These are phyloP conservation scores for Hemileia vastatrix DNA, from an alignment of 1,284 basidiomycete genomes.

Conservation along the genomic window DNA sequence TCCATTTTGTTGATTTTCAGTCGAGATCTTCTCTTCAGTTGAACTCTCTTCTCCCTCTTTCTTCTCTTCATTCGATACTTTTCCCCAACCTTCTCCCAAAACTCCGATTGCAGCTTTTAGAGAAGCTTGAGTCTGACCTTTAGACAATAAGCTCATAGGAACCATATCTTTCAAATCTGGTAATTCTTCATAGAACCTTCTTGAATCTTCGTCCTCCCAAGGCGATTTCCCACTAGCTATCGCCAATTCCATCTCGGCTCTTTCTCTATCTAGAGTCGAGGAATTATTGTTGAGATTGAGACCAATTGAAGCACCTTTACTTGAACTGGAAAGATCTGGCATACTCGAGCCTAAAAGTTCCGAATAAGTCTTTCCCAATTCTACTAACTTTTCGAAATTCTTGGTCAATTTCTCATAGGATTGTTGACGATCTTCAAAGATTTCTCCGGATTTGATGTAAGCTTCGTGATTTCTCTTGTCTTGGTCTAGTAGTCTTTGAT, in stretches of 20 bases:
- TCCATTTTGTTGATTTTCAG: background rate
- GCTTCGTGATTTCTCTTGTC: constrained; percentile 95
- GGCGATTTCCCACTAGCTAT: constrained; percentile 66
- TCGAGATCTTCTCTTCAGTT: constrained; percentile 40
- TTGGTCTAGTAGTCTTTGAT: constrained; percentile 89
- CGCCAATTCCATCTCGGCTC: constrained; percentile 34
- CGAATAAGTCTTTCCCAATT: constrained; percentile 23
- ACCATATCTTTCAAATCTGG: constrained; percentile 84
- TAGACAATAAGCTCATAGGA: constrained; percentile 73
- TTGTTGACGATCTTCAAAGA: constrained; percentile 97
- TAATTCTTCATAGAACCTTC: constrained; percentile 85
- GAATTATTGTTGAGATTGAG: constrained; percentile 48
- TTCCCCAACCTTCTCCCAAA: constrained; percentile 16
- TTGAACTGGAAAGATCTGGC: background rate
- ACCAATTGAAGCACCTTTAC: constrained; percentile 48
- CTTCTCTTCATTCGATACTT: constrained; percentile 26
- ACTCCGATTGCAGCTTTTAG: constrained; percentile 20
- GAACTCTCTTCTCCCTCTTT: constrained; percentile 44
- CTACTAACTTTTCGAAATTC: constrained; percentile 80
- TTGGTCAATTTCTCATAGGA: constrained; percentile 97
- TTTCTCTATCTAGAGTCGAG: constrained; percentile 48
- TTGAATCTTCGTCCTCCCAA: constrained; percentile 98
- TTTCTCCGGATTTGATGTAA: constrained; percentile 95
- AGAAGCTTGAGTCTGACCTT: constrained; percentile 3
- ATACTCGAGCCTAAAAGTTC: background rate